These are phyloP conservation scores for Intubia oerlemansii DNA, from an alignment of 2,329 filamentous ascomycete species.

Conservation along the genomic window DNA sequence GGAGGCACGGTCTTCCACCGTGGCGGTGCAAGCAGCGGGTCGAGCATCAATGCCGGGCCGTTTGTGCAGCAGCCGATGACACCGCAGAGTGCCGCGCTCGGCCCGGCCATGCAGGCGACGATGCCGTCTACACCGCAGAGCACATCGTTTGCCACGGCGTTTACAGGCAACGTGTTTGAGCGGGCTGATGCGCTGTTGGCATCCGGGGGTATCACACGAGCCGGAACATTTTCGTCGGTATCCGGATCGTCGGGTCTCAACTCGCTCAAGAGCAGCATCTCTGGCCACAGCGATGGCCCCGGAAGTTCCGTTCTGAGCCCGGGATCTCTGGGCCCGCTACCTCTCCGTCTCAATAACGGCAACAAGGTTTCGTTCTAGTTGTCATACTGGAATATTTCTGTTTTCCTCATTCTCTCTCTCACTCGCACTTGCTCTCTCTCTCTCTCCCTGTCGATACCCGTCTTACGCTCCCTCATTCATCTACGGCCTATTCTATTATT, in stretches of 20 bases:
- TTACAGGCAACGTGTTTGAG: conserved; percentile 37
- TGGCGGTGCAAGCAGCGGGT: conserved; percentile 3
- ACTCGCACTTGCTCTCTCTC: too few species aligned
- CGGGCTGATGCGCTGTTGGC: conserved; percentile 35
- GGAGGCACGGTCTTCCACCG: conserved; percentile 2
- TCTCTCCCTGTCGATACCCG: too few species aligned
- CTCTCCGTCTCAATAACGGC: conserved; percentile 12
- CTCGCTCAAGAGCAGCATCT: conserved; percentile 8
- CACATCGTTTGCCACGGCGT: conserved; percentile 30
- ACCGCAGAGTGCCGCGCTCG: conserved; percentile 71
- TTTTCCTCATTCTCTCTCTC: too few species aligned
- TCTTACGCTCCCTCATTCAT: too few species aligned
- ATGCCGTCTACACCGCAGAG: conserved; percentile 51
- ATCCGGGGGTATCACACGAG: conserved; percentile 32
- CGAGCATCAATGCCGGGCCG: conserved; percentile 2
- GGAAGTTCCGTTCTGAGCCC: conserved; percentile 10
- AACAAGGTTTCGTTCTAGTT: conserved; percentile 11
- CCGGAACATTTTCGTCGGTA: conserved; percentile 34
- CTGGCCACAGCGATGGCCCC: conserved; percentile 11
- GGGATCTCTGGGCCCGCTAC: conserved; percentile 9
- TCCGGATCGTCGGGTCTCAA: conserved; percentile 37
- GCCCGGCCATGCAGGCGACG: conserved; percentile 76
- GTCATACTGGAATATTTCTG: background rate
- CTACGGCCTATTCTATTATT: too few species aligned
- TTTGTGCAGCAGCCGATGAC: conserved; percentile 47